A percentile compares a stretch with the other conserved stretches of the same genome.
Conservation (phyloP, 2,329 filamentous ascomycete genomes). For the Ceratocystis ficicola region DNA sequence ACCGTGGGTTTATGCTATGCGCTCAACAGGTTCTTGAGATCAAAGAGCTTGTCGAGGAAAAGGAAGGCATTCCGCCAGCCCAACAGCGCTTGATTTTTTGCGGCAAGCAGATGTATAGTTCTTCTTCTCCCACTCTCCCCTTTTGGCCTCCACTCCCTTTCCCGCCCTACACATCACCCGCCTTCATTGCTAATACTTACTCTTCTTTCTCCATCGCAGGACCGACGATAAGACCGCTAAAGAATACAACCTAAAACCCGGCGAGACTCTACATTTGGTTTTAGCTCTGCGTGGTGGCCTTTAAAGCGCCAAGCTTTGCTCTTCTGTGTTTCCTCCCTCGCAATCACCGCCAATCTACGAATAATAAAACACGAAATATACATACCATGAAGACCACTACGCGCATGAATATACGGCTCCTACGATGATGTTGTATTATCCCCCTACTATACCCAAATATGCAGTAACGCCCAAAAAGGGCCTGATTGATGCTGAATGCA, state of each 20-base stretch:
- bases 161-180: not conserved
- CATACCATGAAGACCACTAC: too few relatives aligned
- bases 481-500: too few relatives aligned
- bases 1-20: conserved; percentile 6
- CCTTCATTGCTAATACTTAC: not conserved
- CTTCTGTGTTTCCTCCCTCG: not conserved
- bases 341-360: not conserved
- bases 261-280: conserved; percentile 88
- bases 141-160: not conserved
- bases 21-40: conserved; percentile 67
- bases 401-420: too few relatives aligned
- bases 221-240: conserved; percentile 85
- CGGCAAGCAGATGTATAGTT: conserved; percentile 89
- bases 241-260: conserved; percentile 83
- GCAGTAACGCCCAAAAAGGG: too few relatives aligned
- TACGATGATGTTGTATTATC: too few relatives aligned
- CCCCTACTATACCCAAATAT: too few relatives aligned
- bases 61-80: conserved; percentile 93
- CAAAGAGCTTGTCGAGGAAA: conserved; percentile 98
- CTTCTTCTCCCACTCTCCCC: not conserved
- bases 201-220: conserved; percentile 39
- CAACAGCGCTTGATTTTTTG: conserved; percentile 94
- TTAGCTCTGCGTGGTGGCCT: conserved; percentile 79
- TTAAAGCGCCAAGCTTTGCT: not conserved
- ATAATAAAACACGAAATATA: conserved; percentile 1